phyloP scores from a whole-genome alignment of 2,329 filamentous ascomycete species.

The Grosmannia serpens region DNA sequence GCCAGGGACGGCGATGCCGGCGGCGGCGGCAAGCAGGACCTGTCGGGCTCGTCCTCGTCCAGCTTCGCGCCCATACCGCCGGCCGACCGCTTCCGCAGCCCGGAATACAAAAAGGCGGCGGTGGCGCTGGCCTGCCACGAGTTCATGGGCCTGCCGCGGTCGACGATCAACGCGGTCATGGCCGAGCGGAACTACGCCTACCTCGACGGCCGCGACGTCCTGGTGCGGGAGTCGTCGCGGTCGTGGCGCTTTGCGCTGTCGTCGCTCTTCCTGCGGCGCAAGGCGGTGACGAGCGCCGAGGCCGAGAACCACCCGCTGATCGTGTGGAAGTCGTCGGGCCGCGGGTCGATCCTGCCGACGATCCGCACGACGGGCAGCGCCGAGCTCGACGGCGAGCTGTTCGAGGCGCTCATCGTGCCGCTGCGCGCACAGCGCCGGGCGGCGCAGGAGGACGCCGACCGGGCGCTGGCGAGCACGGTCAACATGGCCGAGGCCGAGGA shows the following conservation, averaged over 20 bases:
- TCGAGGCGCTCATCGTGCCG: conserved; percentile 42
- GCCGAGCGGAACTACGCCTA: conserved; percentile 75
- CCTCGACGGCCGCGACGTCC: conserved; percentile 55
- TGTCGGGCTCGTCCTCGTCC: not conserved
- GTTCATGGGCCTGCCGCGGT: conserved; percentile 62
- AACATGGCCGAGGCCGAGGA: conserved; percentile 50
- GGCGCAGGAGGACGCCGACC: conserved; percentile 39
- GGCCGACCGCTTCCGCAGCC: conserved; percentile 56
- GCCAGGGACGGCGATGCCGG: conserved; percentile 20
- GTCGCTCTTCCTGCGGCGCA: conserved; percentile 54
- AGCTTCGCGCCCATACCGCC: conserved; percentile 29
- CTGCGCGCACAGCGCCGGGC: conserved; percentile 32
- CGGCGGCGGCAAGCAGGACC: too few species aligned
- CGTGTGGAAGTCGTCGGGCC: conserved; percentile 45
- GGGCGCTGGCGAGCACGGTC: conserved; percentile 37
- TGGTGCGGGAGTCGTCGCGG: conserved; percentile 56
- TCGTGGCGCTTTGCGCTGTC: conserved; percentile 70
- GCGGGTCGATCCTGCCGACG: conserved; percentile 45
- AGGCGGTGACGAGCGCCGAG: conserved; percentile 18
- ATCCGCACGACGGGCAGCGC: conserved; percentile 54
- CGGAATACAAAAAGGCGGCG: conserved; percentile 57
- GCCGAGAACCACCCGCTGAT: conserved; percentile 51
- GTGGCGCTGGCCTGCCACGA: conserved; percentile 58
- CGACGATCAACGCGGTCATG: conserved; percentile 65
- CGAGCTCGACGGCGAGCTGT: conserved; percentile 53